Conservation (phyloP, 805 yeast genomes). For the Ogataea methylovora region DNA sequence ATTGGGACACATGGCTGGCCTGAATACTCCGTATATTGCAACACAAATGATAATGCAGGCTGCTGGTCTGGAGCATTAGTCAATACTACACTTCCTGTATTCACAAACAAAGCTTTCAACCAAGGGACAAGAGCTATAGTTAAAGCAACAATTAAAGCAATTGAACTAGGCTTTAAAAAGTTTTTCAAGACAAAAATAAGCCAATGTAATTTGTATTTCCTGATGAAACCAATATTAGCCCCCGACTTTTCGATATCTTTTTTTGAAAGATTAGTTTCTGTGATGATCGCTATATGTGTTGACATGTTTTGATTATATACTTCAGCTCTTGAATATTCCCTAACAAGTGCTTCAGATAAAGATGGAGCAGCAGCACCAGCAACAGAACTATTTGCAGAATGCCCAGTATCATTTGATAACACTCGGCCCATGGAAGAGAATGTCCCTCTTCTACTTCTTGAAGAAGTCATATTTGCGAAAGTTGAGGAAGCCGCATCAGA, state of each 20-base stretch:
- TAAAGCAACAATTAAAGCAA: constrained; percentile 37
- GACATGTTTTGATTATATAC: constrained; percentile 23
- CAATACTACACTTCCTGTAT: constrained; percentile 18
- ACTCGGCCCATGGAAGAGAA: neutral
- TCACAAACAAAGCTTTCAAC: constrained; percentile 37
- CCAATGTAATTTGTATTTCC: constrained; percentile 21
- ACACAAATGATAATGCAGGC: constrained; percentile 48
- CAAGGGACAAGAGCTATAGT: constrained; percentile 50
- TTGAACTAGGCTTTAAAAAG: constrained; percentile 41
- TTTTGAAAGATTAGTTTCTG: constrained; percentile 24
- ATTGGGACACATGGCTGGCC: constrained; percentile 50
- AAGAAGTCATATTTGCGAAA: too few species aligned
- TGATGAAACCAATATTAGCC: constrained; percentile 15
- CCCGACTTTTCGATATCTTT: constrained; percentile 19
- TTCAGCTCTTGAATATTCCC: constrained; percentile 28
- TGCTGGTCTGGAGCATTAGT: constrained; percentile 39
- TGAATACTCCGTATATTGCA: constrained; percentile 40
- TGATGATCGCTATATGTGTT: constrained; percentile 21
- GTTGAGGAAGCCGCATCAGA: neutral
- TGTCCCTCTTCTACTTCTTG: neutral
- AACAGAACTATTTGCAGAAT: neutral
- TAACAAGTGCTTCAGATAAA: constrained; percentile 20
- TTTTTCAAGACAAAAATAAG: constrained; percentile 32
- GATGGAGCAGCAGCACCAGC: constrained; percentile 8
- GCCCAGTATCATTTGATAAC: neutral